phyloP scores from a whole-genome alignment of 2,329 filamentous ascomycete genomes.

The Alternaria burnsii region DNA sequence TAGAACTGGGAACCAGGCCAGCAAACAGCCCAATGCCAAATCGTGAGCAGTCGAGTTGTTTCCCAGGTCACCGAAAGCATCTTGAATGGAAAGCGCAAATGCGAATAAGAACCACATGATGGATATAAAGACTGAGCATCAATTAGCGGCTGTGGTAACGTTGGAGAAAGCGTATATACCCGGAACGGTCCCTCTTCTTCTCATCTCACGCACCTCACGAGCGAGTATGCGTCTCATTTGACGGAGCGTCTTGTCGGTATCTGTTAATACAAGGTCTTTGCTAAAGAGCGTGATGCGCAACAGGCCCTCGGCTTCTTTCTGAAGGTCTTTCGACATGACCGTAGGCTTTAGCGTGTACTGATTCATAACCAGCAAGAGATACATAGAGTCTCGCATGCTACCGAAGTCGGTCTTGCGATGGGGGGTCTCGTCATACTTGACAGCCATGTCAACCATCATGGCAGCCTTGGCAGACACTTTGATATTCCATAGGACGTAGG shows the following conservation, averaged over 20 bases:
- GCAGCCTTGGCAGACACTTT: constrained; percentile 52
- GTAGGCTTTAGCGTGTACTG: constrained; percentile 54
- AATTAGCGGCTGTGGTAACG: neutral
- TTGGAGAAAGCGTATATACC: constrained; percentile 11
- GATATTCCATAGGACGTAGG: constrained; percentile 54
- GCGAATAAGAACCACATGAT: constrained; percentile 56
- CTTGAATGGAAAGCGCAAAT: constrained; percentile 49
- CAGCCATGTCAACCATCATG: constrained; percentile 53
- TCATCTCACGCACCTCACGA: constrained; percentile 51
- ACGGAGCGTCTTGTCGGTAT: constrained; percentile 40
- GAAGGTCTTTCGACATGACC: constrained; percentile 10
- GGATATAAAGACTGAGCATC: constrained; percentile 47
- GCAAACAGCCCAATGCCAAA: constrained; percentile 55
- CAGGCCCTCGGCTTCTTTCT: constrained; percentile 50
- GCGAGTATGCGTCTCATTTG: constrained; percentile 50
- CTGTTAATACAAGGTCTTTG: constrained; percentile 45
- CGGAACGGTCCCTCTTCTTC: constrained; percentile 53
- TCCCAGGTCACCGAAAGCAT: constrained; percentile 49
- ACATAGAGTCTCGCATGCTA: constrained; percentile 56
- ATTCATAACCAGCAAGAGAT: constrained; percentile 56
- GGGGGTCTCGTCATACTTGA: constrained; percentile 40
- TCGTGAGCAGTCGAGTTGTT: constrained; percentile 55
- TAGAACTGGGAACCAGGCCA: constrained; percentile 58
- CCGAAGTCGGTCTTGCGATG: constrained; percentile 45
- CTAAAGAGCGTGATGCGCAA: constrained; percentile 54